These are phyloP conservation scores for Letharia lupina DNA, from an alignment of 495 filamentous ascomycete species.

Conservation along the genomic window DNA sequence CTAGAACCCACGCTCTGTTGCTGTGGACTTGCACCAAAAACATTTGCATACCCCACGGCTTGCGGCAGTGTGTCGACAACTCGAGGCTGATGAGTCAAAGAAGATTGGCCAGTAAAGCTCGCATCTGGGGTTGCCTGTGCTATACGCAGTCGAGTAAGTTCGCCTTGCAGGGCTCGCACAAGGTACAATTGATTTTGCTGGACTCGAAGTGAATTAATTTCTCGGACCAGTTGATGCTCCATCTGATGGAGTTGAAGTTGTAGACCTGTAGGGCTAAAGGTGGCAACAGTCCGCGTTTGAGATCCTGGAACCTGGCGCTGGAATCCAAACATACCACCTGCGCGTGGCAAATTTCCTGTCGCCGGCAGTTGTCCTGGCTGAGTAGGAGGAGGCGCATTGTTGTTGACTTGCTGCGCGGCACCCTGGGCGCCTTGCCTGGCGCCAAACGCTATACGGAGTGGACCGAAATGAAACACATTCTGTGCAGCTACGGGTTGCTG, in stretches of 20 bases:
- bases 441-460: slow-evolving; percentile 51
- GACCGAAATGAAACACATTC: slow-evolving; percentile 48
- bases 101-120: neutral
- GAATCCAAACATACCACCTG: slow-evolving; percentile 34
- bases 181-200: slow-evolving; percentile 49
- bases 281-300: slow-evolving; percentile 18
- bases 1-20: slow-evolving; percentile 49
- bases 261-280: slow-evolving; percentile 29
- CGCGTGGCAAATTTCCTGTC: slow-evolving; percentile 1
- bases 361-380: slow-evolving; percentile 34
- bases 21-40: slow-evolving; percentile 30
- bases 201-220: slow-evolving; percentile 47
- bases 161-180: slow-evolving; percentile 50
- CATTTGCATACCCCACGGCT: slow-evolving; percentile 25
- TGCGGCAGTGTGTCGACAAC: slow-evolving; percentile 30
- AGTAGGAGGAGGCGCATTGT: slow-evolving; percentile 31
- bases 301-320: slow-evolving; percentile 32
- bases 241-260: slow-evolving; percentile 53
- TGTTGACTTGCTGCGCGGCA: slow-evolving; percentile 42
- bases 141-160: slow-evolving; percentile 53
- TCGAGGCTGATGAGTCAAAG: slow-evolving; percentile 23
- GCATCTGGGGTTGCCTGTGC: slow-evolving; percentile 32
- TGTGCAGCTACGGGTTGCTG: slow-evolving; percentile 25
- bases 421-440: slow-evolving; percentile 48
- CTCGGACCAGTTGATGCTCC: slow-evolving; percentile 57